A percentile compares a stretch with the other conserved stretches of the same genome.
Conservation (phyloP, 192 early-diverging fungal species). For the Powellomyces hirtus region DNA sequence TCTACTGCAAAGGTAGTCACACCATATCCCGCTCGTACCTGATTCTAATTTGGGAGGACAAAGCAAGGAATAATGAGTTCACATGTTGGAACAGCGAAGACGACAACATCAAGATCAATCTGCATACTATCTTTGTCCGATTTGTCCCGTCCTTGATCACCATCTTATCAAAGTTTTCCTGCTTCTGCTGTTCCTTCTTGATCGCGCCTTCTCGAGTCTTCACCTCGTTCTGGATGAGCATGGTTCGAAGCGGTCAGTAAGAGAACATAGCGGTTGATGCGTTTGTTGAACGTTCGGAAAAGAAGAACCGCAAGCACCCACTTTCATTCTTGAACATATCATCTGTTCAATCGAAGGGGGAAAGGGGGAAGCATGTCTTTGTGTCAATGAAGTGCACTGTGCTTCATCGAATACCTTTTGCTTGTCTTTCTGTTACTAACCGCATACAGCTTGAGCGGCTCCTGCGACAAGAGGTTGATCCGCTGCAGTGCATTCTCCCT, state of each 20-base stretch:
- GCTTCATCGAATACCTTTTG: background rate
- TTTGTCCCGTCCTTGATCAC: constrained; percentile 38
- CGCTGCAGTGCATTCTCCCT: constrained; percentile 21
- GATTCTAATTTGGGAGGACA: background rate
- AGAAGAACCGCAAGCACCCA: too few relatives aligned
- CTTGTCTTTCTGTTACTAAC: background rate
- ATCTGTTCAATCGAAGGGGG: background rate
- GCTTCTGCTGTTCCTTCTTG: constrained; percentile 28
- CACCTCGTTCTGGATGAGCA: constrained; percentile 14
- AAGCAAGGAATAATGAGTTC: too few relatives aligned
- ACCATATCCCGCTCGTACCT: too few relatives aligned
- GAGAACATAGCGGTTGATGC: too few relatives aligned
- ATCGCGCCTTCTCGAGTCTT: constrained; percentile 31
- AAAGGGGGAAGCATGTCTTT: background rate
- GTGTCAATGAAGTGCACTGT: background rate
- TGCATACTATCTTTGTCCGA: constrained; percentile 31
- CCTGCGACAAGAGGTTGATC: constrained; percentile 28
- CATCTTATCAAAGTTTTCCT: constrained; percentile 14
- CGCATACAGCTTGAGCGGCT: constrained; percentile 37
- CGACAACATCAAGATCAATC: background rate
- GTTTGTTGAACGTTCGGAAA: too few relatives aligned
- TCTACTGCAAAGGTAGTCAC: too few relatives aligned
- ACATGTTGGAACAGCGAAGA: too few relatives aligned
- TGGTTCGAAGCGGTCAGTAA: too few relatives aligned
- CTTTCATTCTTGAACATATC: too few relatives aligned